Evolutionary conservation across 306 rosid genomes (phyloP).

Genomic region (Hippophae gyantsensis): DNA sequence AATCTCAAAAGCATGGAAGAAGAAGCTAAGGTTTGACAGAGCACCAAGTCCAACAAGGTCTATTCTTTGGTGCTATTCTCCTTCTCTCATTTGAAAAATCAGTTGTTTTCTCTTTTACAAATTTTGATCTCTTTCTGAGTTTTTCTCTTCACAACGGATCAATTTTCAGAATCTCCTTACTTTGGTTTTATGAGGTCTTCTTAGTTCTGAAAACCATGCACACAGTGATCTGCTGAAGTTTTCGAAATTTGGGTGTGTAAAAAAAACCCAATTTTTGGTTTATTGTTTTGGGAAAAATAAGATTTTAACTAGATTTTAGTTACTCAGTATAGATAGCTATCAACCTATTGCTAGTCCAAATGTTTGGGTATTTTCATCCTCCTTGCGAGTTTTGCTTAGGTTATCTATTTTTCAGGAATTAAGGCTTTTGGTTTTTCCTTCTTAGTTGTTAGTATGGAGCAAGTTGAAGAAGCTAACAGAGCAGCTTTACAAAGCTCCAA

Average conservation of each 20-base stretch:
- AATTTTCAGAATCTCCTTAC: slow-evolving; percentile 20
- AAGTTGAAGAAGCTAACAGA: slow-evolving; percentile 75
- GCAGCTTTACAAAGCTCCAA: slow-evolving; percentile 74
- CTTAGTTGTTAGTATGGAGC: slow-evolving; percentile 44
- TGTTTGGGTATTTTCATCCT: slow-evolving; percentile 14
- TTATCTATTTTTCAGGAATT: slow-evolving; percentile 19
- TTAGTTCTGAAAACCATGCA: slow-evolving; percentile 13
- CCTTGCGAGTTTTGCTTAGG: slow-evolving; percentile 23
- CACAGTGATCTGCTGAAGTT: slow-evolving; percentile 14
- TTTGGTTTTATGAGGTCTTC: slow-evolving; percentile 26
- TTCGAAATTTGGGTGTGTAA: slow-evolving; percentile 5
- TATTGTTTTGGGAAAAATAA: slow-evolving; percentile 26
- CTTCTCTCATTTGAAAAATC: slow-evolving; percentile 14
- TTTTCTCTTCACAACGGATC: background rate
- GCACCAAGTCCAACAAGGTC: slow-evolving; percentile 56
- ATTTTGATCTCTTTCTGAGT: slow-evolving; percentile 15
- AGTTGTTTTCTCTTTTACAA: slow-evolving; percentile 14
- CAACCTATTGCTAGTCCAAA: slow-evolving; percentile 16
- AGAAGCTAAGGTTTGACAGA: slow-evolving; percentile 80
- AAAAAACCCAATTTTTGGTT: too few relatives aligned
- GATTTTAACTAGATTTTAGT: slow-evolving; percentile 23
- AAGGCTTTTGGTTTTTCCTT: slow-evolving; percentile 14
- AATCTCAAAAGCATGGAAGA: slow-evolving; percentile 45
- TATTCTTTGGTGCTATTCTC: slow-evolving; percentile 36
- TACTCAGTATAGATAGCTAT: slow-evolving; percentile 20